These are phyloP conservation scores for Priceomyces haplophilus DNA, from an alignment of 805 yeast genomes.

Conservation along the genomic window DNA sequence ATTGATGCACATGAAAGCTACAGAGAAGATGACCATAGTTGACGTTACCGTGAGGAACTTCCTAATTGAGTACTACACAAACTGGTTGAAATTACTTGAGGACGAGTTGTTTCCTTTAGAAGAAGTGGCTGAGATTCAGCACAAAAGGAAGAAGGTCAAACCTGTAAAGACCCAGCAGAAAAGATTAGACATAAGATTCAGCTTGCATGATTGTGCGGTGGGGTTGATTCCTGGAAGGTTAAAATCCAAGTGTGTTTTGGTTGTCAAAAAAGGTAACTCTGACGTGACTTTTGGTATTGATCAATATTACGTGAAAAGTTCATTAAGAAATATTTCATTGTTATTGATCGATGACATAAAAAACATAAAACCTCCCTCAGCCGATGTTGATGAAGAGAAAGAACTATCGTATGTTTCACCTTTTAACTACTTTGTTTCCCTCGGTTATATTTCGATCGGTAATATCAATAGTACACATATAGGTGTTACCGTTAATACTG, in stretches of 20 bases:
- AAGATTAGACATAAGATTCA: conserved; percentile 28
- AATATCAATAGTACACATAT: conserved; percentile 37
- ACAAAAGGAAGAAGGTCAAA: conserved; percentile 6
- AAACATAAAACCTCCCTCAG: conserved; percentile 6
- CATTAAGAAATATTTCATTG: conserved; percentile 49
- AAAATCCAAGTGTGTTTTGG: conserved; percentile 49
- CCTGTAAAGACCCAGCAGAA: conserved; percentile 2
- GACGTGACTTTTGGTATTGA: conserved; percentile 40
- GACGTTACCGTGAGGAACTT: conserved; percentile 48
- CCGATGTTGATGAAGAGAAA: conserved; percentile 2
- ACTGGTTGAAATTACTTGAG: conserved; percentile 46
- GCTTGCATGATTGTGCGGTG: conserved; percentile 52
- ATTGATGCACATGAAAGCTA: conserved; percentile 16
- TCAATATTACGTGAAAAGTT: conserved; percentile 37
- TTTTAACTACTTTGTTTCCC: conserved; percentile 33
- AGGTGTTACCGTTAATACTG: conserved; percentile 29
- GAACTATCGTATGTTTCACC: conserved; percentile 24
- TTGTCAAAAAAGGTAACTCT: conserved; percentile 52
- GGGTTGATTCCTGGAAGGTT: conserved; percentile 65
- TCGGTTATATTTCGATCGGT: conserved; percentile 57
- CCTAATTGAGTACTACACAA: conserved; percentile 55
- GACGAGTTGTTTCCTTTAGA: conserved; percentile 3
- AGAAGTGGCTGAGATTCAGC: conserved; percentile 3
- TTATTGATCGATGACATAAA: conserved; percentile 62
- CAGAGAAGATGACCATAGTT: conserved; percentile 30